Percentiles rank a stretch among this genome's conserved stretches.
These are phyloP conservation scores for Didymella arachidicola DNA, from an alignment of 2,329 filamentous ascomycete genomes.

Conservation along the genomic window DNA sequence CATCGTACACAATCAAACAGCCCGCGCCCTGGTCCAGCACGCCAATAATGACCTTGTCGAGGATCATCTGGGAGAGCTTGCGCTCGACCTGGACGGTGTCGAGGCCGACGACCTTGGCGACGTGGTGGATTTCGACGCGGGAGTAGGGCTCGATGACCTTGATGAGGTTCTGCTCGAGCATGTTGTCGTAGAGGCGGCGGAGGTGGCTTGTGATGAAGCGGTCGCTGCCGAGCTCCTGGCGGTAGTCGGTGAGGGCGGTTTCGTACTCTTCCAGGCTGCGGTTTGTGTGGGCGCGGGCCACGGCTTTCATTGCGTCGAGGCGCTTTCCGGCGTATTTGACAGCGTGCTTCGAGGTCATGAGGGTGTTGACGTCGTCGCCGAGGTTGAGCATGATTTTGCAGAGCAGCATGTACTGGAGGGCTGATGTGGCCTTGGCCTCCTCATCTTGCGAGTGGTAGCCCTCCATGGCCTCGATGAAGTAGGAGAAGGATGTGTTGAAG, in stretches of 20 bases:
- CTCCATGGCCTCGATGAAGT: slow-evolving; percentile 98
- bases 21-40: slow-evolving; percentile 97
- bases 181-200: slow-evolving; percentile 93
- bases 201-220: slow-evolving; percentile 97
- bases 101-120: slow-evolving; percentile 96
- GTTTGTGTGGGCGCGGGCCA: slow-evolving; percentile 93
- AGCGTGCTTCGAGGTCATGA: slow-evolving; percentile 96
- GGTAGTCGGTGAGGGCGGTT: slow-evolving; percentile 85
- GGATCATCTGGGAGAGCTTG: slow-evolving; percentile 98
- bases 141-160: slow-evolving; percentile 99
- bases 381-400: slow-evolving; percentile 99
- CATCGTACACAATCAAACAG: slow-evolving; percentile 95
- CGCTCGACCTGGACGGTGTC: slow-evolving; percentile 97
- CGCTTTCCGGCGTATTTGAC: slow-evolving; percentile 95
- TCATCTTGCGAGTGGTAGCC: slow-evolving; percentile 96
- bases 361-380: slow-evolving; percentile 91
- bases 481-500: slow-evolving; percentile 98
- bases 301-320: slow-evolving; percentile 98
- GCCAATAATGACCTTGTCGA: slow-evolving; percentile 98
- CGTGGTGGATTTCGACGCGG: slow-evolving; percentile 93
- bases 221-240: slow-evolving; percentile 92
- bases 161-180: slow-evolving; percentile 99
- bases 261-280: slow-evolving; percentile 98
- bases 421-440: slow-evolving; percentile 86
- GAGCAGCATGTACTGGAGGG: slow-evolving; percentile 98